phyloP scores from a whole-genome alignment of 352 stramenopile genomes.

The Thalassiosira exigua region DNA sequence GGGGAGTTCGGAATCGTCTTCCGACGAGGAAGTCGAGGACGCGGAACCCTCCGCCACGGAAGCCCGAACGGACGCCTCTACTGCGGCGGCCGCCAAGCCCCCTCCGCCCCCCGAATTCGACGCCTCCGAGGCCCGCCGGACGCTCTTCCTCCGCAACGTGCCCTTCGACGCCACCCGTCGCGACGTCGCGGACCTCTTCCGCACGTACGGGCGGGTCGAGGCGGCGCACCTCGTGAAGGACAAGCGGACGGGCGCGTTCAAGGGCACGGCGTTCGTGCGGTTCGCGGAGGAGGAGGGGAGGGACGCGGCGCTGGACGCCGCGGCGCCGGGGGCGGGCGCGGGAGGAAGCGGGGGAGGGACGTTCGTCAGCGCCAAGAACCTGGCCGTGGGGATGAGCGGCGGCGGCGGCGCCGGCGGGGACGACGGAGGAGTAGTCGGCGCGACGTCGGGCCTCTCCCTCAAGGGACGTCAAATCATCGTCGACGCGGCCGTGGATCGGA shows the following conservation, averaged over 20 bases:
- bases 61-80: slow-evolving; percentile 39
- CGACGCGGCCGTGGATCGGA: slow-evolving; percentile 73
- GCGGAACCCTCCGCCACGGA: background rate
- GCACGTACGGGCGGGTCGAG: slow-evolving; percentile 82
- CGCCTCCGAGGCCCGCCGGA: slow-evolving; percentile 57
- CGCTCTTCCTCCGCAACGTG: slow-evolving; percentile 88
- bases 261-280: slow-evolving; percentile 87
- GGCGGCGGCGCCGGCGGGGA: too few species aligned
- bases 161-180: slow-evolving; percentile 87
- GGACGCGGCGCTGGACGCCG: too few species aligned
- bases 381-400: slow-evolving; percentile 50
- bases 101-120: slow-evolving; percentile 46
- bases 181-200: slow-evolving; percentile 85
- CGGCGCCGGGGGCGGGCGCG: slow-evolving; percentile 29
- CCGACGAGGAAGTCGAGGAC: slow-evolving; percentile 11
- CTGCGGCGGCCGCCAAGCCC: background rate
- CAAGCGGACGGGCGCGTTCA: slow-evolving; percentile 72
- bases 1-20: background rate
- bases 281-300: slow-evolving; percentile 66
- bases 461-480: slow-evolving; percentile 71
- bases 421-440: too few species aligned
- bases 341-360: background rate
- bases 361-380: slow-evolving; percentile 56
- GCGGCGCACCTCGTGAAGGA: slow-evolving; percentile 86
- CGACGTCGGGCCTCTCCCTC: slow-evolving; percentile 56